Conservation (phyloP, 805 yeast species). For the Cyberlindnera subsufficiens region DNA sequence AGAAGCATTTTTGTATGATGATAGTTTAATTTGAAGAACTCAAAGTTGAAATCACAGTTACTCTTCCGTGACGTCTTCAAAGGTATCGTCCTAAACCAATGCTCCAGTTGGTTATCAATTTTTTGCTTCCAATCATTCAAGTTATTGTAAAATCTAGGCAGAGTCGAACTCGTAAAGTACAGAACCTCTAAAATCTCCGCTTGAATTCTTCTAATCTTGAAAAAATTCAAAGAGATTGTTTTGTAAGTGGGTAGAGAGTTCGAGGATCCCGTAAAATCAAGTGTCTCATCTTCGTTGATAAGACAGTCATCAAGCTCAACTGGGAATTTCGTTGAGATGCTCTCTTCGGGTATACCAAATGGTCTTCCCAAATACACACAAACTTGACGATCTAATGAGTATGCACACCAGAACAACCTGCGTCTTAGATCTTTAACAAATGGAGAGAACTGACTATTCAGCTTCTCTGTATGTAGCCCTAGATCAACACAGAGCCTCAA, state of each 20-base stretch:
- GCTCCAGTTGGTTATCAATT: slow-evolving; percentile 45
- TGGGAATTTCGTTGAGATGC: slow-evolving; percentile 67
- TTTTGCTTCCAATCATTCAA: slow-evolving; percentile 59
- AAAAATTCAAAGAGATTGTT: slow-evolving; percentile 58
- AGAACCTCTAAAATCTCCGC: slow-evolving; percentile 68
- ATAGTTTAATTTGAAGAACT: slow-evolving; percentile 69
- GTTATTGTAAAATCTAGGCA: slow-evolving; percentile 56
- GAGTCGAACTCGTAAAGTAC: slow-evolving; percentile 59
- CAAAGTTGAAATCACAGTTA: slow-evolving; percentile 70
- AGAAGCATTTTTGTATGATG: slow-evolving; percentile 67
- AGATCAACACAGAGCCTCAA: slow-evolving; percentile 75
- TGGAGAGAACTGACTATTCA: slow-evolving; percentile 38
- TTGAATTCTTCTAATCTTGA: slow-evolving; percentile 67
- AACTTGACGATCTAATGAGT: slow-evolving; percentile 78
- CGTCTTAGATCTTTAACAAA: slow-evolving; percentile 64
- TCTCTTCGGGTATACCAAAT: slow-evolving; percentile 80
- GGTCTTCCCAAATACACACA: slow-evolving; percentile 86
- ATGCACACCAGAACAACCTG: slow-evolving; percentile 84
- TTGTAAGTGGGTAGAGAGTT: slow-evolving; percentile 56
- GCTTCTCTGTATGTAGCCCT: slow-evolving; percentile 71
- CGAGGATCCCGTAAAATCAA: slow-evolving; percentile 35
- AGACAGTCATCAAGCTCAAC: slow-evolving; percentile 67
- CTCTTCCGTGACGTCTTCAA: slow-evolving; percentile 53
- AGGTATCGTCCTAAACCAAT: slow-evolving; percentile 51
- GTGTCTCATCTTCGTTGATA: slow-evolving; percentile 33